These are phyloP conservation scores for Artomyces pyxidatus DNA, from an alignment of 768 basidiomycete species.

Conservation along the genomic window DNA sequence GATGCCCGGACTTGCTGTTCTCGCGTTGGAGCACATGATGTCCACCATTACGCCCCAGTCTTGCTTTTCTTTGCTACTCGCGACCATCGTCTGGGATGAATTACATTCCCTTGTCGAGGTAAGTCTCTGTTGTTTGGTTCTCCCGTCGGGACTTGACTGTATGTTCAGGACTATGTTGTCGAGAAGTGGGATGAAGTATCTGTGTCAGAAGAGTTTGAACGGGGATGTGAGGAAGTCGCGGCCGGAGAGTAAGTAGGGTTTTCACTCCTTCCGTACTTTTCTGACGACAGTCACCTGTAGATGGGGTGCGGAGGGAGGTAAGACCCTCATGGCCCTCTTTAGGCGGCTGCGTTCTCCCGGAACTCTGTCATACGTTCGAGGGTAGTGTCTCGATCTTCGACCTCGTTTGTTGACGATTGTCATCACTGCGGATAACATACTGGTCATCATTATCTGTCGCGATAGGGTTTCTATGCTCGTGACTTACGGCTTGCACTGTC, in stretches of 20 bases:
- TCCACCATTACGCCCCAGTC: conserved; percentile 55
- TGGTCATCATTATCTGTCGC: too few relatives aligned
- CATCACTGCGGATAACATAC: too few relatives aligned
- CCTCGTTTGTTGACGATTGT: too few relatives aligned
- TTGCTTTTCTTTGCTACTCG: conserved; percentile 62
- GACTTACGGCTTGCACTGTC: too few relatives aligned
- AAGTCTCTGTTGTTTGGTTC: conserved; percentile 14
- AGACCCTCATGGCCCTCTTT: conserved; percentile 58
- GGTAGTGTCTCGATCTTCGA: too few relatives aligned
- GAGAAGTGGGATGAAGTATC: conserved; percentile 71
- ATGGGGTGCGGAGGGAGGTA: conserved; percentile 67
- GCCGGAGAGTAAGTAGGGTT: conserved; percentile 59
- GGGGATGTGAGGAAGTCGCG: conserved; percentile 63
- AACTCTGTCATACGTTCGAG: conserved; percentile 18
- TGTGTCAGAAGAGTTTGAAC: conserved; percentile 54
- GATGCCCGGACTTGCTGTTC: conserved; percentile 53
- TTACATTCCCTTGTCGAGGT: conserved; percentile 55
- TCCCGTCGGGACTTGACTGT: conserved; percentile 7
- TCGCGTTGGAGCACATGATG: conserved; percentile 71
- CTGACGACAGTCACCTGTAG: conserved; percentile 25
- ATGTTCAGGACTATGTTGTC: conserved; percentile 60
- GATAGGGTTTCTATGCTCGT: too few relatives aligned
- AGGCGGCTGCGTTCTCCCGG: conserved; percentile 56
- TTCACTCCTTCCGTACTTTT: background rate
- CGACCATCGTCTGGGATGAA: conserved; percentile 61